Evolutionary conservation across 306 rosid species (phyloP).

Genomic region (Cucurbita argyrosperma): DNA sequence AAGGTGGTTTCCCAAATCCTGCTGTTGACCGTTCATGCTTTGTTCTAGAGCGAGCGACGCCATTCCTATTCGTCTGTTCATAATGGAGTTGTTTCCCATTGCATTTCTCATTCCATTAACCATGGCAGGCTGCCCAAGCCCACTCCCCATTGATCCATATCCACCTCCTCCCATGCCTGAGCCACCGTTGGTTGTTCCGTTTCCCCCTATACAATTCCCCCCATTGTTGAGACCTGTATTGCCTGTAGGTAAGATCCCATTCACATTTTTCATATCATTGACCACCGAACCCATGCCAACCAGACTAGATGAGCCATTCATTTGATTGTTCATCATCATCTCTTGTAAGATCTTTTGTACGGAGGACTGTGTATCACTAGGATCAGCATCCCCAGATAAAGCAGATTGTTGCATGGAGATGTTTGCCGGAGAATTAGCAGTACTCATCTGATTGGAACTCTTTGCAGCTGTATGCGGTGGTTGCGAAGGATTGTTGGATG

Average conservation of each 20-base stretch:
- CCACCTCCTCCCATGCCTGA: constrained; percentile 39
- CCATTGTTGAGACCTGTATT: constrained; percentile 42
- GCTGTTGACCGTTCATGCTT: constrained; percentile 63
- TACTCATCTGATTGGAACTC: constrained; percentile 47
- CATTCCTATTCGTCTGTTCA: constrained; percentile 87
- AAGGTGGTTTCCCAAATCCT: constrained; percentile 75
- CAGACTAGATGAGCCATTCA: constrained; percentile 45
- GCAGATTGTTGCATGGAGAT: constrained; percentile 65
- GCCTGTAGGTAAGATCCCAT: constrained; percentile 42
- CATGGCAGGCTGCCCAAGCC: constrained; percentile 58
- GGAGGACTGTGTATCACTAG: constrained; percentile 65
- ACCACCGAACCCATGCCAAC: constrained; percentile 47
- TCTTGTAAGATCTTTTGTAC: constrained; percentile 76
- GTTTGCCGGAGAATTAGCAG: constrained; percentile 62
- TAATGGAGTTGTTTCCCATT: constrained; percentile 57
- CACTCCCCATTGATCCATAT: constrained; percentile 47
- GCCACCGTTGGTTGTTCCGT: constrained; percentile 42
- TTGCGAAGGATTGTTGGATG: constrained; percentile 61
- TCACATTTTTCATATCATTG: constrained; percentile 56
- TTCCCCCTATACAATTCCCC: constrained; percentile 42
- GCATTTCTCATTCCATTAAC: constrained; percentile 67
- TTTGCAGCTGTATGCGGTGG: constrained; percentile 39
- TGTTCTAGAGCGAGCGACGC: constrained; percentile 64
- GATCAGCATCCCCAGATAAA: constrained; percentile 65
- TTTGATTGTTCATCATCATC: constrained; percentile 62